Evolutionary conservation across 352 stramenopile genomes (phyloP).

Genomic region (Phytopythium mirpurense): DNA sequence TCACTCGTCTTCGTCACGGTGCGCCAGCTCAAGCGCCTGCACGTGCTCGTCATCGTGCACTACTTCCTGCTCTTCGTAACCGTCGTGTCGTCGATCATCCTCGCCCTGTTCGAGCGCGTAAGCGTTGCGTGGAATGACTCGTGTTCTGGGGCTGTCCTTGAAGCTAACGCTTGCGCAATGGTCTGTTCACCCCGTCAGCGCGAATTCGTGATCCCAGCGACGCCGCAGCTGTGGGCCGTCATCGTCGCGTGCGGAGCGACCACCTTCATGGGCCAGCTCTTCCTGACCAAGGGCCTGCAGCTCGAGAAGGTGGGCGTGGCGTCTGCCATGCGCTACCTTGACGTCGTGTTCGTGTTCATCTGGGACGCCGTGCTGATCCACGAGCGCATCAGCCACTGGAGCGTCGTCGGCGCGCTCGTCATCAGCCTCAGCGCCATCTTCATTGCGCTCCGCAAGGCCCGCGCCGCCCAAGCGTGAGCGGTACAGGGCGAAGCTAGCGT

Average conservation of each 20-base stretch:
- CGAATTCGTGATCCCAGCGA: slow-evolving; percentile 26
- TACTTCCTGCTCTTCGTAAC: slow-evolving; percentile 76
- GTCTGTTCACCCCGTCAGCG: background rate
- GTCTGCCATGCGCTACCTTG: slow-evolving; percentile 64
- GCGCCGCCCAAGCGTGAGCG: background rate
- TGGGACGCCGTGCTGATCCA: slow-evolving; percentile 47
- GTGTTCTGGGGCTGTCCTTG: no score
- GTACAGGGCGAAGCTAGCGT: no score
- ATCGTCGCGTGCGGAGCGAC: slow-evolving; percentile 34
- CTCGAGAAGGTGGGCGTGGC: slow-evolving; percentile 60
- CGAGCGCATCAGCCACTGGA: slow-evolving; percentile 41
- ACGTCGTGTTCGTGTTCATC: slow-evolving; percentile 65
- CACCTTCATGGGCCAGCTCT: slow-evolving; percentile 53
- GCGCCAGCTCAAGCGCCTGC: slow-evolving; percentile 50
- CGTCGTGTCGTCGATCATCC: slow-evolving; percentile 39
- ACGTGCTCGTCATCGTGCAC: slow-evolving; percentile 63
- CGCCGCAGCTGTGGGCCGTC: slow-evolving; percentile 32
- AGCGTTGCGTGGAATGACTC: no score
- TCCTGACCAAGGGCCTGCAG: slow-evolving; percentile 66
- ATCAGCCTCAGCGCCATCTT: slow-evolving; percentile 32
- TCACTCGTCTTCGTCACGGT: slow-evolving; percentile 69
- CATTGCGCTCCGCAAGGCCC: slow-evolving; percentile 37
- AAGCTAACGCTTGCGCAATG: no score
- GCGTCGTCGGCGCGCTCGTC: slow-evolving; percentile 37
- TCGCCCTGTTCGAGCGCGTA: slow-evolving; percentile 36